These are phyloP conservation scores for Tylopilus sp. DNA, from an alignment of 1,284 basidiomycete species.

Conservation along the genomic window DNA sequence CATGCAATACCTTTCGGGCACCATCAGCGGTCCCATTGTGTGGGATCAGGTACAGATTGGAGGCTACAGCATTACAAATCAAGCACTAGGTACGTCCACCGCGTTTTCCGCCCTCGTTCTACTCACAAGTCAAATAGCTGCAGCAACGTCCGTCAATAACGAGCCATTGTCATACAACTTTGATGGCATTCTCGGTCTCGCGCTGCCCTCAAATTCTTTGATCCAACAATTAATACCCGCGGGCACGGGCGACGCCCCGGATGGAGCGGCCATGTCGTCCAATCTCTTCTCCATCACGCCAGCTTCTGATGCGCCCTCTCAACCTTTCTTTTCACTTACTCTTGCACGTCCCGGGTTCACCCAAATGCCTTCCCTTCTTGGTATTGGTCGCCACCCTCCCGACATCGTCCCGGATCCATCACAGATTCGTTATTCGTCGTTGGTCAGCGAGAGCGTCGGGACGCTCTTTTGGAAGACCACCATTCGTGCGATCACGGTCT, in stretches of 20 bases:
- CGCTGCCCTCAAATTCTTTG: conserved; percentile 62
- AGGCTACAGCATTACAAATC: conserved; percentile 55
- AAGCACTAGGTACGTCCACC: conserved; percentile 57
- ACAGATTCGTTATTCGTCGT: conserved; percentile 49
- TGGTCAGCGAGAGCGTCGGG: conserved; percentile 42
- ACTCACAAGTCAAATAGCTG: conserved; percentile 42
- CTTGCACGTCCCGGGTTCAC: conserved; percentile 64
- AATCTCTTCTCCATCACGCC: conserved; percentile 69
- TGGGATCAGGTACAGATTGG: conserved; percentile 65
- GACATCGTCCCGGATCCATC: conserved; percentile 50
- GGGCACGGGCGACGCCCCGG: conserved; percentile 45
- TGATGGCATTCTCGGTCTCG: conserved; percentile 69
- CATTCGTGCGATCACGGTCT: conserved; percentile 59
- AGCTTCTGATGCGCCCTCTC: conserved; percentile 45
- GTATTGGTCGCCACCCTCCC: conserved; percentile 65
- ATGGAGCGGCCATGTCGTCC: conserved; percentile 62
- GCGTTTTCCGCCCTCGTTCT: not conserved
- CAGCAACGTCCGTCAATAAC: conserved; percentile 47
- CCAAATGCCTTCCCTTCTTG: conserved; percentile 55
- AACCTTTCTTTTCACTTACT: conserved; percentile 65
- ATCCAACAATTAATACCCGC: conserved; percentile 54
- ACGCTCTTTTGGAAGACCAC: conserved; percentile 59
- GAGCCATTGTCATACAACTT: conserved; percentile 58
- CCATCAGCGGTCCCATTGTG: conserved; percentile 56
- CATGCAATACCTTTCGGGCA: conserved; percentile 60